Percentiles rank a stretch among this genome's conserved stretches.
Evolutionary conservation across 352 stramenopile species (phyloP).

Genomic region (Phytopythium oedochilum): DNA sequence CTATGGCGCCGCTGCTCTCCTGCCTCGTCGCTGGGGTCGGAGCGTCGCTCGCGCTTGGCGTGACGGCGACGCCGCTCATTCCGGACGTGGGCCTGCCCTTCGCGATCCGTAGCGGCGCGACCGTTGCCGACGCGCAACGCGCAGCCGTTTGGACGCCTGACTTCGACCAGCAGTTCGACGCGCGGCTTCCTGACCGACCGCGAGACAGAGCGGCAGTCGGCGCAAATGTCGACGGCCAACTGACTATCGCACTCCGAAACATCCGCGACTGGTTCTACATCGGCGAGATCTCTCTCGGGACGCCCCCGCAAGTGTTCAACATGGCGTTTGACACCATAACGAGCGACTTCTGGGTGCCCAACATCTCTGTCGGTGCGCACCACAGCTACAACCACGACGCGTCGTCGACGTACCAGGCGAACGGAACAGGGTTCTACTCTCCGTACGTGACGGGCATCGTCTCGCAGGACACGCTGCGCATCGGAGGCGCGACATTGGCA

Average conservation of each 20-base stretch:
- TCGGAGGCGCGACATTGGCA: constrained; percentile 33
- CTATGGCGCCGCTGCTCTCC: neutral
- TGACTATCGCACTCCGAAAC: constrained; percentile 5
- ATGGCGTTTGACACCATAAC: constrained; percentile 95
- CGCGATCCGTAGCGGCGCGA: neutral
- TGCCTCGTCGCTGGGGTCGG: neutral
- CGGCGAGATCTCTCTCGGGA: constrained; percentile 78
- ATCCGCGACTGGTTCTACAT: constrained; percentile 29
- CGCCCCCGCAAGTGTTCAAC: constrained; percentile 78
- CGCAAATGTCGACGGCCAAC: neutral
- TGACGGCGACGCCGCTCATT: neutral
- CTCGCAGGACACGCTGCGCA: constrained; percentile 62
- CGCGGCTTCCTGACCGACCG: too few relatives aligned
- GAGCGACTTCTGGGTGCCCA: constrained; percentile 92
- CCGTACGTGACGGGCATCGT: constrained; percentile 89
- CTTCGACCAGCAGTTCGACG: neutral
- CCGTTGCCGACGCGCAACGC: neutral
- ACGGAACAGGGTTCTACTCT: constrained; percentile 89
- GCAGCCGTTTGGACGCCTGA: neutral
- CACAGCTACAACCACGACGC: constrained; percentile 73
- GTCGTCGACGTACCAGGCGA: constrained; percentile 72
- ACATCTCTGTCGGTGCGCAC: constrained; percentile 26
- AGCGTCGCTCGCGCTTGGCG: neutral
- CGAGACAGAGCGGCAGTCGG: neutral
- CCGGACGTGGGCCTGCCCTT: neutral